Evolutionary conservation across 1,284 basidiomycete genomes (phyloP).

Genomic region (Naganishia liquefaciens): DNA sequence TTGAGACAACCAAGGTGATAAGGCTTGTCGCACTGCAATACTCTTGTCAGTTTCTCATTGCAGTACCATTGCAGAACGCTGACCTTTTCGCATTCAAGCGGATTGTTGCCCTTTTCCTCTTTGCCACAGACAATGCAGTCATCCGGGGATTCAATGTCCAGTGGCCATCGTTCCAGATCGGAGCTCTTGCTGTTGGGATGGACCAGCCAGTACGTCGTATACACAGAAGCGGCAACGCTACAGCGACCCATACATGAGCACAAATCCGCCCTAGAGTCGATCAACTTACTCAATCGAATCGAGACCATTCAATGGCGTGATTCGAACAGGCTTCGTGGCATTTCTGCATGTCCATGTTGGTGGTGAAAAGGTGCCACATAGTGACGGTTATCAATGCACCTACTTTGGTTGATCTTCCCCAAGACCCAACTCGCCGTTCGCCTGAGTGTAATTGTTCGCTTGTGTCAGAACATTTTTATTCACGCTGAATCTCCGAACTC

Average conservation of each 20-base stretch:
- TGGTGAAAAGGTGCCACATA: background rate
- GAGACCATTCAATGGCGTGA: constrained; percentile 70
- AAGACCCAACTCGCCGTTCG: constrained; percentile 78
- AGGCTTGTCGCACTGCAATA: constrained; percentile 75
- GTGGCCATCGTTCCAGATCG: constrained; percentile 32
- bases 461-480: background rate
- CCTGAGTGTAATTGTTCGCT: constrained; percentile 53
- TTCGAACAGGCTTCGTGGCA: constrained; percentile 76
- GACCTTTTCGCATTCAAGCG: constrained; percentile 84
- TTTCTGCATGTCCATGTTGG: constrained; percentile 53
- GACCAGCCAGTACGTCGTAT: constrained; percentile 33
- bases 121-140: constrained; percentile 71
- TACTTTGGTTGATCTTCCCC: constrained; percentile 73
- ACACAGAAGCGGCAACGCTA: constrained; percentile 37
- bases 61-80: constrained; percentile 30
- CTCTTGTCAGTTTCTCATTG: background rate
- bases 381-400: background rate
- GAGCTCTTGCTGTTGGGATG: constrained; percentile 25
- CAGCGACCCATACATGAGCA: constrained; percentile 32
- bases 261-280: too few species aligned
- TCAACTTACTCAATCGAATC: constrained; percentile 70
- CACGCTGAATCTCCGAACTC: constrained; percentile 35
- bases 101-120: constrained; percentile 66
- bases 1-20: constrained; percentile 80
- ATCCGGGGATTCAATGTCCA: constrained; percentile 63